These are phyloP conservation scores for Chrysoporthe deuterocubensis DNA, from an alignment of 2,329 filamentous ascomycete genomes.

Conservation along the genomic window DNA sequence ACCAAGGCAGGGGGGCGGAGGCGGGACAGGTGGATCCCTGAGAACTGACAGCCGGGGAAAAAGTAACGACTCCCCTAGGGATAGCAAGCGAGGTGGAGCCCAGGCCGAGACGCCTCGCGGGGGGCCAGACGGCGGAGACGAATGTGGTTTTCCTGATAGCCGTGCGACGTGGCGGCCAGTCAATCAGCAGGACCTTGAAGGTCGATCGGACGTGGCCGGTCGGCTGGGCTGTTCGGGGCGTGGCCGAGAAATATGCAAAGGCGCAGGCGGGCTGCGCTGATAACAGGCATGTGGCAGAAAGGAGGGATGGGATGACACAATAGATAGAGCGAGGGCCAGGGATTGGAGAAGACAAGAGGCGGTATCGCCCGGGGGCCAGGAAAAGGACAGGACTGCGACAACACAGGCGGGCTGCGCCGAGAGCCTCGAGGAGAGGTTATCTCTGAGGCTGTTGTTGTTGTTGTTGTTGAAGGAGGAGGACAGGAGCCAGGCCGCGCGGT, in stretches of 20 bases:
- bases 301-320: slow-evolving; percentile 4
- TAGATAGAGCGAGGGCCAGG: slow-evolving; percentile 11
- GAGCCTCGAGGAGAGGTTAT: background rate
- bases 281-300: background rate
- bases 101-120: background rate
- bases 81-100: background rate
- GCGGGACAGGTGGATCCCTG: slow-evolving; percentile 3
- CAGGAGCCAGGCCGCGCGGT: too few species aligned
- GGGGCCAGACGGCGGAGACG: background rate
- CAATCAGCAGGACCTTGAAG: background rate
- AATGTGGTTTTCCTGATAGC: background rate
- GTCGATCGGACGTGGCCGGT: background rate
- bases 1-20: slow-evolving; percentile 1
- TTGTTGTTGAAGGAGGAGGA: background rate
- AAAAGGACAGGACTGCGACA: slow-evolving; percentile 2
- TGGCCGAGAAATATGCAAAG: background rate
- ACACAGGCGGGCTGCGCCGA: background rate
- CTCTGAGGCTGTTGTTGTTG: background rate
- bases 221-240: background rate
- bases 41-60: background rate
- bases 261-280: background rate
- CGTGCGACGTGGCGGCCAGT: background rate
- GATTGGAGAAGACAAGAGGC: slow-evolving; percentile 12
- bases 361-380: background rate
- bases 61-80: too few species aligned